phyloP scores from a whole-genome alignment of 352 stramenopile genomes.

The Phytophthora citrophthora region DNA sequence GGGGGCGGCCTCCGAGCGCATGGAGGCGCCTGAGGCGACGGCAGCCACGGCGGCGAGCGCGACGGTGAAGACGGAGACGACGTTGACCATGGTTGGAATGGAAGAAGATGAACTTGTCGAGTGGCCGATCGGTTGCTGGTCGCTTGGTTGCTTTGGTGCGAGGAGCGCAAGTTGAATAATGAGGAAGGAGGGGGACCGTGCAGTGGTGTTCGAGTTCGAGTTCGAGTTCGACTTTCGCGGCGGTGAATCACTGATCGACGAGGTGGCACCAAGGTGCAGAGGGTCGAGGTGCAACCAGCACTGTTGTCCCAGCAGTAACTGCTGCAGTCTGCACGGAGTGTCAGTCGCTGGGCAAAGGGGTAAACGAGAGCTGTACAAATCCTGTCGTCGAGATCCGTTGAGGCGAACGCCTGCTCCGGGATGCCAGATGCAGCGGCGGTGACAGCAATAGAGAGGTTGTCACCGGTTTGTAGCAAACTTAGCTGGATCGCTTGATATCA shows the following conservation, averaged over 20 bases:
- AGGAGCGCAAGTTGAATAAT: conserved; percentile 18
- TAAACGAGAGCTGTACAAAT: conserved; percentile 14
- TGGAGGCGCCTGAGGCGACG: conserved; percentile 17
- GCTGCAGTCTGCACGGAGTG: neutral
- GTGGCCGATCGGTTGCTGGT: conserved; percentile 4
- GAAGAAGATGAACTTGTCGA: neutral
- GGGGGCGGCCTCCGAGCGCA: conserved; percentile 15
- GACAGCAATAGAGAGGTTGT: conserved; percentile 7
- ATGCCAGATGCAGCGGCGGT: conserved; percentile 17
- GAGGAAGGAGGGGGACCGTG: neutral
- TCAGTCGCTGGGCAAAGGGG: neutral
- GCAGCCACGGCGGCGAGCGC: conserved; percentile 7
- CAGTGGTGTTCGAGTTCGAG: neutral
- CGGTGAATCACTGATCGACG: neutral
- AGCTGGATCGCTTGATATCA: too few species aligned
- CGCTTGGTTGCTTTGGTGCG: neutral
- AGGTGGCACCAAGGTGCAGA: neutral
- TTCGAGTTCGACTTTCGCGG: neutral
- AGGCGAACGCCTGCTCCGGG: conserved; percentile 7
- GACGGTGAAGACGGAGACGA: conserved; percentile 11
- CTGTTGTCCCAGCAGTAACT: neutral
- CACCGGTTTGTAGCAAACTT: too few species aligned
- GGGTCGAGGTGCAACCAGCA: conserved; percentile 19
- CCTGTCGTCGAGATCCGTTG: conserved; percentile 20
- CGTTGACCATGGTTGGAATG: conserved; percentile 21